Percentiles rank a stretch among this genome's conserved stretches.
Evolutionary conservation across 306 rosid species (phyloP).

Genomic region (Styphnolobium japonicum): DNA sequence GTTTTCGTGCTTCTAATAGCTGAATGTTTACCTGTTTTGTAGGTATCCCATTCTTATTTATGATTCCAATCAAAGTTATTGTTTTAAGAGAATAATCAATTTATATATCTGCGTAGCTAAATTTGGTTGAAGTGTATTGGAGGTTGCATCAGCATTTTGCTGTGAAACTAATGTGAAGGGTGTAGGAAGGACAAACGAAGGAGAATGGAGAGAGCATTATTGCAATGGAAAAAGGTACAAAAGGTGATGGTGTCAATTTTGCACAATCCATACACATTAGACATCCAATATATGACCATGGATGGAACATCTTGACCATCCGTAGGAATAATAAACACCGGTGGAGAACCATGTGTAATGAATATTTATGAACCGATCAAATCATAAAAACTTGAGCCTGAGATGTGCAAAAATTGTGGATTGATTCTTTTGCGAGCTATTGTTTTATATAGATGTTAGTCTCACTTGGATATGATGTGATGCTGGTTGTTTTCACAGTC

Average conservation of each 20-base stretch:
- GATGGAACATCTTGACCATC: conserved; percentile 4
- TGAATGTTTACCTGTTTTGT: neutral
- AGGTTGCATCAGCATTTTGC: neutral
- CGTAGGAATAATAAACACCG: neutral
- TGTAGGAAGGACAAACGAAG: neutral
- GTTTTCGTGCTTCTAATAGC: neutral
- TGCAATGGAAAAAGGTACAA: neutral
- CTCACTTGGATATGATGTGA: neutral
- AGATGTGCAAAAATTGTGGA: too few relatives aligned
- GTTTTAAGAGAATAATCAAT: neutral
- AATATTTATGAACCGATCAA: too few relatives aligned
- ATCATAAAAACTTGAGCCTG: too few relatives aligned
- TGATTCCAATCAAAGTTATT: neutral
- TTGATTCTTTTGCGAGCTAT: too few relatives aligned
- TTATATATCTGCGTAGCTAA: neutral
- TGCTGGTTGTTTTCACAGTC: neutral
- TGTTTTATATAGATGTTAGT: too few relatives aligned
- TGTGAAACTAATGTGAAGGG: neutral
- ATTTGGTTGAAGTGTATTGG: conserved; percentile 3
- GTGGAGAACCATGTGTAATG: neutral
- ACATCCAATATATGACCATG: neutral
- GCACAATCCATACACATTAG: neutral
- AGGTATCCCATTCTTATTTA: conserved; percentile 11
- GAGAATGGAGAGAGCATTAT: neutral
- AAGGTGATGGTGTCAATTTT: neutral